These are phyloP conservation scores for Cordyceps farinosa DNA, from an alignment of 2,329 filamentous ascomycete genomes.

Conservation along the genomic window DNA sequence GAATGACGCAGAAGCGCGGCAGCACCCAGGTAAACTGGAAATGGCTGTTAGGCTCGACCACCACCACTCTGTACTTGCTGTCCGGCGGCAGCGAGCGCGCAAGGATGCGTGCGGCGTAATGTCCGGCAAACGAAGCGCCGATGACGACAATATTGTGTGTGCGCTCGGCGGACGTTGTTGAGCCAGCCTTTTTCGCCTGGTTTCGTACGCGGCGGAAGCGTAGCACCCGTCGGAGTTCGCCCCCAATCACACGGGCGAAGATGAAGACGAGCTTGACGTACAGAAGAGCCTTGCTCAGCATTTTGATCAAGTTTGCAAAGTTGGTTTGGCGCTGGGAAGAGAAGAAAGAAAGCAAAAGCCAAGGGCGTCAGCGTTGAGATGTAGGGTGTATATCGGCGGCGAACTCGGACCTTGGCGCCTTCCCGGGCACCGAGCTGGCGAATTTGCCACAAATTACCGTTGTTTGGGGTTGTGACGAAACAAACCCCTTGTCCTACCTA, in stretches of 20 bases:
- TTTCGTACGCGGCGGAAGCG: conserved; percentile 19
- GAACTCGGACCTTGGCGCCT: background rate
- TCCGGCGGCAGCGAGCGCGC: conserved; percentile 45
- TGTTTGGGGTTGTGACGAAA: background rate
- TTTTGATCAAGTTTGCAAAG: conserved; percentile 5
- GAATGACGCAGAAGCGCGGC: conserved; percentile 54
- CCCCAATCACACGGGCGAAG: conserved; percentile 24
- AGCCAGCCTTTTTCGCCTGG: conserved; percentile 17
- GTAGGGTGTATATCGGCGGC: background rate
- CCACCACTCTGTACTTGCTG: conserved; percentile 46
- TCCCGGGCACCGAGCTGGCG: background rate
- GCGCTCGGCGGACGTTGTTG: conserved; percentile 21
- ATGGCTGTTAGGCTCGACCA: conserved; percentile 58
- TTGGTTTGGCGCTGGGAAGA: background rate
- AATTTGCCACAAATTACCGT: background rate
- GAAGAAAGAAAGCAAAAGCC: background rate
- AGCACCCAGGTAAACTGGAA: conserved; percentile 60
- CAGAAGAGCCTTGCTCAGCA: conserved; percentile 30
- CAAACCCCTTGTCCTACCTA: background rate
- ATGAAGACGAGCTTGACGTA: conserved; percentile 29
- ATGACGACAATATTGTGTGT: conserved; percentile 51
- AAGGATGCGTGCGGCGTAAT: conserved; percentile 45
- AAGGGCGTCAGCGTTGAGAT: background rate
- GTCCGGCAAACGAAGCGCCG: conserved; percentile 57
- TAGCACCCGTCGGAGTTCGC: conserved; percentile 23